Evolutionary conservation across 2,329 filamentous ascomycete genomes (phyloP), one percentile per base, ranked within the genome.

Genomic region (Raffaelea arxii): DNA sequence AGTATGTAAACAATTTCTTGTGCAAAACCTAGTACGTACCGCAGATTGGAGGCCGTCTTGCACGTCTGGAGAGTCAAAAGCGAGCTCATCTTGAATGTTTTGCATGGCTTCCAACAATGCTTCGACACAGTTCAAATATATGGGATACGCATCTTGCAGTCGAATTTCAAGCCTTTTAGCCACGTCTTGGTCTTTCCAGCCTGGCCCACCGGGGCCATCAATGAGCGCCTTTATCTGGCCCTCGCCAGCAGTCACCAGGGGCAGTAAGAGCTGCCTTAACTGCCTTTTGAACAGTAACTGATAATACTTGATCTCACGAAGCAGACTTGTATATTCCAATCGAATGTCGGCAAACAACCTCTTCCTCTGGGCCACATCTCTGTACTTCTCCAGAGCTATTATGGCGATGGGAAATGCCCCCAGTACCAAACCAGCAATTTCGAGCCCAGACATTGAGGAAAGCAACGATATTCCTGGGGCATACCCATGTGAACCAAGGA

Each of bases 371-470:
- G 19, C 38, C 5, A 41, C 22, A 21, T 41, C 38, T 11, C 38
- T 21, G n/a, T 41, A 41, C 19, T 7, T 41, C n/a, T 41, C 38
- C 21, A 41, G n/a, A n/a, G 38, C 38, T 4, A 4, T 24, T n/a
- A 41, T 41, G 10, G 38, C 38, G 18, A 41, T 21, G 6, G 38
- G 38, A 16, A 41, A 41, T 3, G 21, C 38, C 6, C 38, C 38
- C 6, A 41, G 19, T 9, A 41, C 38, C 6, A 41, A 14, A 14
- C 38, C 38, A 4, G 19, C 38, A 41, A 41, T n/a, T n/a, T 41
- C 38, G 18, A 41, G n/a, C 11, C 38, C 38, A 23, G 38, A 41
- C 38, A 41, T 41, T n/a, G n/a, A n/a, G n/a, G n/a, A n/a, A n/a
- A n/a, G n/a, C n/a, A n/a, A n/a, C n/a, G n/a, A n/a, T n/a, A n/a